Conservation (phyloP, 352 stramenopile genomes). For the Phytophthora agathidicida region DNA sequence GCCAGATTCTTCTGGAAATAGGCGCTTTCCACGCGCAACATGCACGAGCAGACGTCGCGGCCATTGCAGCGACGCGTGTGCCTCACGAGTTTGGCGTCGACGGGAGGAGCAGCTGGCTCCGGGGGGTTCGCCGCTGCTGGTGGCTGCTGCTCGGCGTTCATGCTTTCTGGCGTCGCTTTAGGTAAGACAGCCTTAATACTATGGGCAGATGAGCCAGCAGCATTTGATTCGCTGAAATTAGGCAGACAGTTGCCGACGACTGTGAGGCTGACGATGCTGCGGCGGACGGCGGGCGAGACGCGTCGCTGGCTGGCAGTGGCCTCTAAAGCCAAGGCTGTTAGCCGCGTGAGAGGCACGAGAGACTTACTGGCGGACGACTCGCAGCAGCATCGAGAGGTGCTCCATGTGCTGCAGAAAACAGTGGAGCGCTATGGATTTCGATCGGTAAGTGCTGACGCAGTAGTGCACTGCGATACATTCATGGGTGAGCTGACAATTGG, state of each 20-base stretch:
- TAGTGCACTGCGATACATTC: not conserved
- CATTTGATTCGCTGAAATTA: conserved; percentile 24
- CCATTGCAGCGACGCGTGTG: conserved; percentile 76
- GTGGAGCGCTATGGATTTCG: conserved; percentile 81
- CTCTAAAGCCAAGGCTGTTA: conserved; percentile 42
- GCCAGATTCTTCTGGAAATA: conserved; percentile 73
- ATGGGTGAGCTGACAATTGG: not conserved
- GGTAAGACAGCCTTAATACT: no score
- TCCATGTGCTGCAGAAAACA: conserved; percentile 56
- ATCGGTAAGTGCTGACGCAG: conserved; percentile 38
- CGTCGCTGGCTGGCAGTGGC: conserved; percentile 31
- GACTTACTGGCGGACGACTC: conserved; percentile 73
- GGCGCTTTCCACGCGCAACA: conserved; percentile 65
- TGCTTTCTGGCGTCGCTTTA: conserved; percentile 20
- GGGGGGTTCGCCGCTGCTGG: not conserved
- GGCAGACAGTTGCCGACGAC: conserved; percentile 4
- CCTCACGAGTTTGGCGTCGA: conserved; percentile 27
- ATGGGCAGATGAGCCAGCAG: conserved; percentile 4
- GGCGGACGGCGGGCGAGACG: conserved; percentile 2
- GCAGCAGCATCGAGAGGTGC: conserved; percentile 67
- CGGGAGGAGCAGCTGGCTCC: not conserved
- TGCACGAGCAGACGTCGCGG: conserved; percentile 69
- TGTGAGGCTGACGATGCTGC: conserved; percentile 11
- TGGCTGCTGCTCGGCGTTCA: conserved; percentile 7
- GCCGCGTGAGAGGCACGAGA: conserved; percentile 74